Base-by-base conservation (phyloP, 1,284 basidiomycete species). In the Takashimella koratensis region DNA sequence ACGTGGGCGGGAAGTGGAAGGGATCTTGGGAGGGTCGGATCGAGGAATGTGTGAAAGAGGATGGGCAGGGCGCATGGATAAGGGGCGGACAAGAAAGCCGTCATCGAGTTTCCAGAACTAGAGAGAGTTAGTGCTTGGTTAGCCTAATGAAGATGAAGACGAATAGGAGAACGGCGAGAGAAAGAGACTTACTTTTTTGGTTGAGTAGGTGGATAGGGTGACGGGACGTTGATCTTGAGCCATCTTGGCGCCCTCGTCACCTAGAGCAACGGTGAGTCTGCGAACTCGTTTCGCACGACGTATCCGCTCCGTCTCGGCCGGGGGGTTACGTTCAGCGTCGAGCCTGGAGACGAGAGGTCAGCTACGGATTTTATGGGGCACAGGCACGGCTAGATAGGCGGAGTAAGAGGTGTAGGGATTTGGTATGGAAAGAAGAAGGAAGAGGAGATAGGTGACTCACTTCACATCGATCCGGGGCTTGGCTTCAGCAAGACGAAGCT, bases 401-500 rank as follows among this genome's bases (percentile, higher is more conserved):
- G 16, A 36, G 16, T 8, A 36, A 36, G 16, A 36, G 16, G 16
- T 8, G 8, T 36, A 36, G 16, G 16, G 30, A 36, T 36, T 36
- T 8, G 16, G 16, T 16, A 36, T 36, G 8, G 16, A 8, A 36
- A 21, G 4, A 23, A 25, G 16, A n/a, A 6, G 24, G 3, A 12
- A 8, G 30, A 20, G 6, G 20, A 19, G 10, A 36, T 8, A 16
- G 30, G 16, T 8, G 30, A 24, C 62, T 51, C 47, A 67, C 63
- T 52, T 51, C 5, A 43, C 53, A 2, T 61, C 54, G 41, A 54
- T 73, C 5, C 48, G 42, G 2, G 67, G 67, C 57, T 74, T 75
- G 39, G 75, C 75, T 49, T 71, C 69, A 5, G 71, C 66, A 1
- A 76, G 57, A 20, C 70, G 66, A 2, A 76, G 57, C 50, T 70